Evolutionary conservation across 2,329 filamentous ascomycete species (phyloP), one percentile per base, ranked within the genome.

Genomic region (Pestalotiopsis sp.): DNA sequence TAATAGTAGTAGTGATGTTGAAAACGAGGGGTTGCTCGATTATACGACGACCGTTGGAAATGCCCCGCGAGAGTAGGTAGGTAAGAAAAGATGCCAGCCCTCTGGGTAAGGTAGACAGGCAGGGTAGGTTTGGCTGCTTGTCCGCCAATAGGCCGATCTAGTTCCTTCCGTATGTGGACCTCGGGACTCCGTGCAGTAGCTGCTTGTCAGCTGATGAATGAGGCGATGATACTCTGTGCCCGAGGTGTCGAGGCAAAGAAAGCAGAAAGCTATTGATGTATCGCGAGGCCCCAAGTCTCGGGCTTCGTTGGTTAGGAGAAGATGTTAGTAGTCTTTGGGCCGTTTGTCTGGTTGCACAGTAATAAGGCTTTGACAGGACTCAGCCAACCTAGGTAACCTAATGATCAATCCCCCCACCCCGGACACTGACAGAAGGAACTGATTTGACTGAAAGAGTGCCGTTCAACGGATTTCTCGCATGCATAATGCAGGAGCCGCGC

Each of bases 401-500:
- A 36, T 36, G 31, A 36, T 36, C 49, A 20, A 52, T 52, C 20
- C 45, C 13, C n/a, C 41, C 7, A 52, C 20, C 45, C 45, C 17
- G 45, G 45, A 52, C 45, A n/a, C 6, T 52, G 45, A 52, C 45
- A 52, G 45, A 52, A 52, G 17, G n/a, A 52, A 52, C 6, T n/a
- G 17, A 52, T 52, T 17, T n/a, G 17, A 23, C 20, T 13, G 57
- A 27, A 23, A 23, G 27, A 27, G 17, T 62, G 12, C 59, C 59
- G 57, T 59, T 59, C 57, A 52, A 52, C 45, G 45, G 45, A 52
- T 49, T 64, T 27, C 38, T 38, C 52, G 45, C 49, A 20, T 60
- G 64, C 64, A 66, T 66, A n/a, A 66, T 66, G 64, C 64, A 66
- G 64, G 64, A 38, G 64, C 64, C 64, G 64, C 64, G 31, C 23